Conservation (phyloP, 1,284 basidiomycete genomes). For the Pascua sp. region DNA sequence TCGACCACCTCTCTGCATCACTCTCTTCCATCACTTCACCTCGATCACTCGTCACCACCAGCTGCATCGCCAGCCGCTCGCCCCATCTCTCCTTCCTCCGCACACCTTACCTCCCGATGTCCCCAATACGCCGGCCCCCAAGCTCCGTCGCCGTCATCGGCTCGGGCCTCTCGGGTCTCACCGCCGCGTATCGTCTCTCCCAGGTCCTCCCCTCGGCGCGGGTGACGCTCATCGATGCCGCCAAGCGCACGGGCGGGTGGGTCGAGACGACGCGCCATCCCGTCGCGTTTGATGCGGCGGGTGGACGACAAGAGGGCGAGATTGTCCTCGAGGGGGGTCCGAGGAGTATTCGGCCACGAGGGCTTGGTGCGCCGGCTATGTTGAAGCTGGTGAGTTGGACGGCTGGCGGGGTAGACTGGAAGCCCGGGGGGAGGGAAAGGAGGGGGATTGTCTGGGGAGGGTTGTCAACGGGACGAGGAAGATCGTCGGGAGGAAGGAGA, state of each 20-base stretch:
- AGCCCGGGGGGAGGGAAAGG: too few relatives aligned
- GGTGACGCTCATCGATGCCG: constrained; percentile 10
- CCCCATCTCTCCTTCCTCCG: background rate
- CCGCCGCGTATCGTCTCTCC: constrained; percentile 42
- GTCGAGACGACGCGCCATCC: constrained; percentile 61
- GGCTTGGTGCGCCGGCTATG: constrained; percentile 55
- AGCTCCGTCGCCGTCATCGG: constrained; percentile 43
- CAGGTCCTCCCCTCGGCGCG: background rate
- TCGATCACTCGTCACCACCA: too few relatives aligned
- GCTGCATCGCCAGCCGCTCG: too few relatives aligned
- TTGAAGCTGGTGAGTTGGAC: constrained; percentile 68
- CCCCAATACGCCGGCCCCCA: constrained; percentile 15
- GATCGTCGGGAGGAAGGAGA: too few relatives aligned
- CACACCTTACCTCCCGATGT: background rate
- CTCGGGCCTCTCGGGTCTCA: constrained; percentile 45
- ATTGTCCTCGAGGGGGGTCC: constrained; percentile 77
- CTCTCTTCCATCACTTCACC: too few relatives aligned
- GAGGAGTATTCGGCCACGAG: constrained; percentile 71
- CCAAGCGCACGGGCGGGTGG: constrained; percentile 66
- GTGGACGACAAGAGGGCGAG: constrained; percentile 35
- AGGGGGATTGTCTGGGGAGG: too few relatives aligned
- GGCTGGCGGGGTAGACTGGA: too few relatives aligned
- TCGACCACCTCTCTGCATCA: too few relatives aligned
- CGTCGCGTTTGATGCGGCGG: constrained; percentile 26
- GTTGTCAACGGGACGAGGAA: too few relatives aligned